phyloP scores from a whole-genome alignment of 768 basidiomycete species.

The Boletus sensibilis region DNA sequence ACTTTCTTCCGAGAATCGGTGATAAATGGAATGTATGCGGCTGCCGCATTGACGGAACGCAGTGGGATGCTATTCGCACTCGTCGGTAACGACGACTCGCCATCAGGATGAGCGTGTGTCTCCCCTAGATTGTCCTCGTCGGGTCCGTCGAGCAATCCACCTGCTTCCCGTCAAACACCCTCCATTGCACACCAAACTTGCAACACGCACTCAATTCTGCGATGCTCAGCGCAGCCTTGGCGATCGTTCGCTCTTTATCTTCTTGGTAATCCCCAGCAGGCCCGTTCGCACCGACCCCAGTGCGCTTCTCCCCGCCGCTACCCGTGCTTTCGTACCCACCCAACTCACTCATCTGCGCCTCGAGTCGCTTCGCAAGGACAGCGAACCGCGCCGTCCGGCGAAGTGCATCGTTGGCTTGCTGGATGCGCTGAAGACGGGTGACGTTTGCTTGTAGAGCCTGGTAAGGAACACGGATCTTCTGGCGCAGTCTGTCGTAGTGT shows the following conservation, averaged over 20 bases:
- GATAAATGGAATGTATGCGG: constrained; percentile 67
- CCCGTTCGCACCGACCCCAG: background rate
- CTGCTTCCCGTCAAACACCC: constrained; percentile 32
- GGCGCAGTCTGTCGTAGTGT: constrained; percentile 58
- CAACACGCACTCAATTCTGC: constrained; percentile 78
- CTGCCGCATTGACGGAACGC: constrained; percentile 70
- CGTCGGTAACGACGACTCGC: constrained; percentile 14
- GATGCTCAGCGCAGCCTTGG: constrained; percentile 92
- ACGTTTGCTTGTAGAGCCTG: constrained; percentile 71
- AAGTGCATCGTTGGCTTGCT: constrained; percentile 80
- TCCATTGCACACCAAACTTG: background rate
- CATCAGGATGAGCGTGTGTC: background rate
- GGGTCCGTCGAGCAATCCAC: constrained; percentile 50
- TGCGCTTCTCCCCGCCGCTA: background rate
- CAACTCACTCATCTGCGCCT: constrained; percentile 81
- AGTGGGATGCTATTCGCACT: constrained; percentile 49
- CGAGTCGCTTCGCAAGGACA: constrained; percentile 75
- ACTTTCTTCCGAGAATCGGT: constrained; percentile 69
- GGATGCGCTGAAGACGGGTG: constrained; percentile 69
- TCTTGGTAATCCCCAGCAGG: constrained; percentile 51
- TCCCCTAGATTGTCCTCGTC: constrained; percentile 11
- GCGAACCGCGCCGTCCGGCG: constrained; percentile 85
- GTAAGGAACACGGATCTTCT: constrained; percentile 86
- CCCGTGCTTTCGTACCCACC: constrained; percentile 2
- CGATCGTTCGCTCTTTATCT: constrained; percentile 82